Evolutionary conservation across 2,329 filamentous ascomycete species (phyloP).

Genomic region (Aureobasidium zeae): DNA sequence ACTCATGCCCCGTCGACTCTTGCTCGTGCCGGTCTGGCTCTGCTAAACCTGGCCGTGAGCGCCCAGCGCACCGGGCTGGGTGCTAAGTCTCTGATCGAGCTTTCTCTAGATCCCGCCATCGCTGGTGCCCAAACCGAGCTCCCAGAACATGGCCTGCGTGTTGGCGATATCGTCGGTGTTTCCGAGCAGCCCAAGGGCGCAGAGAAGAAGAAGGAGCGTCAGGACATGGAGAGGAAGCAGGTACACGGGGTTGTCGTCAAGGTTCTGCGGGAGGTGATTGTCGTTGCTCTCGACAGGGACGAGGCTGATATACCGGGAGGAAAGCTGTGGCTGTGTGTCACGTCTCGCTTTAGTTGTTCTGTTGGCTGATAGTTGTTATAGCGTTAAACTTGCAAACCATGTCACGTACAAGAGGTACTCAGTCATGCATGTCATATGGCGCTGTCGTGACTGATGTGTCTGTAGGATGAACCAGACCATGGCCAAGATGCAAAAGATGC

Average conservation of each 20-base stretch:
- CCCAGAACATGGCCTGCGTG: constrained; percentile 65
- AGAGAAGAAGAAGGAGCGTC: constrained; percentile 63
- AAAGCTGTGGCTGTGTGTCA: constrained; percentile 54
- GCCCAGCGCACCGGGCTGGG: constrained; percentile 81
- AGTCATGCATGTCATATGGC: neutral
- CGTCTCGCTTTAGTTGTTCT: neutral
- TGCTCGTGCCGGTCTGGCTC: constrained; percentile 66
- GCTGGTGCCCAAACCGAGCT: constrained; percentile 40
- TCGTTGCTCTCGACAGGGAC: constrained; percentile 62
- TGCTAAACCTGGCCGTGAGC: constrained; percentile 64
- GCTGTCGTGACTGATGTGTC: constrained; percentile 16
- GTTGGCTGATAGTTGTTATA: constrained; percentile 33
- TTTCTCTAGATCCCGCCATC: constrained; percentile 63
- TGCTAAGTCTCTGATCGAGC: constrained; percentile 80
- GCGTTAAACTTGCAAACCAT: constrained; percentile 58
- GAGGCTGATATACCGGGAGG: constrained; percentile 42
- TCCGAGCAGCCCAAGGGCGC: constrained; percentile 63
- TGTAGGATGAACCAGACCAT: constrained; percentile 55
- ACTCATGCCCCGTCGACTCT: constrained; percentile 60
- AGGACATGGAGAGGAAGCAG: constrained; percentile 59
- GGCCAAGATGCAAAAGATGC: constrained; percentile 47
- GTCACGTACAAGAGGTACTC: constrained; percentile 53
- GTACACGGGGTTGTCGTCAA: constrained; percentile 61
- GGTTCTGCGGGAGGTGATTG: constrained; percentile 49
- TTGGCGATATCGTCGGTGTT: constrained; percentile 69